A percentile compares a stretch with the other conserved stretches of the same genome.
phyloP scores from a whole-genome alignment of 495 filamentous ascomycete genomes.

The Parathielavia hyrcaniae region DNA sequence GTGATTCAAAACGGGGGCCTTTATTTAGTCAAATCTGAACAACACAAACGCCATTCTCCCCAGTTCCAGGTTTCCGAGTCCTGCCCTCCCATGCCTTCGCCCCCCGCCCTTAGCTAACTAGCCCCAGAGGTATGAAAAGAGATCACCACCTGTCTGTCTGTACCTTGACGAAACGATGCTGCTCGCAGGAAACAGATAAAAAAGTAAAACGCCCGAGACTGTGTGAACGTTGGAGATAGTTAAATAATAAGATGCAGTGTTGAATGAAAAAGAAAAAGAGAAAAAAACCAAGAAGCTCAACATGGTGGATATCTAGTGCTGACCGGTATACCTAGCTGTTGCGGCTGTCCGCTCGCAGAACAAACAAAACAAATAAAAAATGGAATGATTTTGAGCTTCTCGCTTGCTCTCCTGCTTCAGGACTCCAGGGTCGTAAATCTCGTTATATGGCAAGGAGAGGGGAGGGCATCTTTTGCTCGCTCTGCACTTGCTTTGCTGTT shows the following conservation, averaged over 20 bases:
- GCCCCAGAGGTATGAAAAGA: too few species aligned
- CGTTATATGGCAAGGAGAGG: slow-evolving; percentile 6
- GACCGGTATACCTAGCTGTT: not conserved
- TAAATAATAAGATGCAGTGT: not conserved
- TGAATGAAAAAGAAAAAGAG: not conserved
- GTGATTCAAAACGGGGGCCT: too few species aligned
- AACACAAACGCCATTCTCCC: slow-evolving; percentile 10
- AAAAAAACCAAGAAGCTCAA: not conserved
- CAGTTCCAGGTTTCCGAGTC: not conserved
- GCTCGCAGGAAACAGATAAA: not conserved
- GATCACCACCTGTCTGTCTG: too few species aligned
- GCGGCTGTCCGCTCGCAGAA: not conserved
- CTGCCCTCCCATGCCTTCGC: not conserved
- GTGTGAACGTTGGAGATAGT: not conserved
- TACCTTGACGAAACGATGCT: not conserved
- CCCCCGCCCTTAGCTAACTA: not conserved
- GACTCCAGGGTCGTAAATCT: slow-evolving; percentile 16
- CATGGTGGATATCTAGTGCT: slow-evolving; percentile 7
- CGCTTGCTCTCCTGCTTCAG: not conserved
- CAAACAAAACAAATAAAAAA: too few species aligned
- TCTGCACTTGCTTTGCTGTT: too few species aligned
- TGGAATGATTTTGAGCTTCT: not conserved
- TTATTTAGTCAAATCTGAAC: not conserved
- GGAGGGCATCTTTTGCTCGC: too few species aligned
- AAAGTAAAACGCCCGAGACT: not conserved